Conservation (phyloP, 2,329 filamentous ascomycete genomes). For the Colletotrichum phormii region DNA sequence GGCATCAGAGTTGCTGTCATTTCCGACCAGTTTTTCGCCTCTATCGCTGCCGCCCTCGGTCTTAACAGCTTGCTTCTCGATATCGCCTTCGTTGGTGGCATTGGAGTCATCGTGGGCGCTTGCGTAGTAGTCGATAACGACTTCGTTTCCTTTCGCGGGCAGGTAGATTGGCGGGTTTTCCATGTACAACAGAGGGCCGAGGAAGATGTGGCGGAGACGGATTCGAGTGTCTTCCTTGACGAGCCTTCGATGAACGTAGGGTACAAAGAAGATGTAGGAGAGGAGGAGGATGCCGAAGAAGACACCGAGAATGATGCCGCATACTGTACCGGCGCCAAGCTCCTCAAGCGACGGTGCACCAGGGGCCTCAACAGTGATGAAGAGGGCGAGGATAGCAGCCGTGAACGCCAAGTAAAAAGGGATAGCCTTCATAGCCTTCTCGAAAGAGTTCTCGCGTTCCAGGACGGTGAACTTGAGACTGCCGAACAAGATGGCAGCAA, state of each 20-base stretch:
- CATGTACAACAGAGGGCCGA: conserved; percentile 50
- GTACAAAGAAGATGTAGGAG: conserved; percentile 49
- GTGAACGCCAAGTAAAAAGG: conserved; percentile 43
- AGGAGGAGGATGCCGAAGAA: conserved; percentile 46
- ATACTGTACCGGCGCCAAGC: conserved; percentile 45
- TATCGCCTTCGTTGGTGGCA: not conserved
- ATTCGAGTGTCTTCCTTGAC: conserved; percentile 47
- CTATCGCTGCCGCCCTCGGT: conserved; percentile 8
- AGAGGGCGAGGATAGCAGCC: conserved; percentile 38
- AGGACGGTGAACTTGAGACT: conserved; percentile 37
- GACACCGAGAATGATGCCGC: conserved; percentile 44
- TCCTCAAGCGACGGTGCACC: conserved; percentile 45
- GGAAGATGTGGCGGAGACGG: conserved; percentile 46
- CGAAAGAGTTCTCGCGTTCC: conserved; percentile 36
- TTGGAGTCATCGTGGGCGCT: conserved; percentile 17
- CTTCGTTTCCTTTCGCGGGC: conserved; percentile 40
- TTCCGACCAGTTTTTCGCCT: conserved; percentile 26
- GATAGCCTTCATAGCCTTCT: conserved; percentile 37
- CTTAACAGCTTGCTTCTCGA: conserved; percentile 15
- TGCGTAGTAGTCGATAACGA: conserved; percentile 44
- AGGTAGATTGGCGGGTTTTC: conserved; percentile 41
- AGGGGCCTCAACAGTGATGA: conserved; percentile 39
- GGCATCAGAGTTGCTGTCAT: not conserved
- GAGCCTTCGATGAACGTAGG: conserved; percentile 48
- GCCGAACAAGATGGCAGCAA: conserved; percentile 37